A percentile compares a stretch with the other conserved stretches of the same genome.
Evolutionary conservation across 208 protist genomes (phyloP).

Genomic region (Herpetomonas samuelpessoai): DNA sequence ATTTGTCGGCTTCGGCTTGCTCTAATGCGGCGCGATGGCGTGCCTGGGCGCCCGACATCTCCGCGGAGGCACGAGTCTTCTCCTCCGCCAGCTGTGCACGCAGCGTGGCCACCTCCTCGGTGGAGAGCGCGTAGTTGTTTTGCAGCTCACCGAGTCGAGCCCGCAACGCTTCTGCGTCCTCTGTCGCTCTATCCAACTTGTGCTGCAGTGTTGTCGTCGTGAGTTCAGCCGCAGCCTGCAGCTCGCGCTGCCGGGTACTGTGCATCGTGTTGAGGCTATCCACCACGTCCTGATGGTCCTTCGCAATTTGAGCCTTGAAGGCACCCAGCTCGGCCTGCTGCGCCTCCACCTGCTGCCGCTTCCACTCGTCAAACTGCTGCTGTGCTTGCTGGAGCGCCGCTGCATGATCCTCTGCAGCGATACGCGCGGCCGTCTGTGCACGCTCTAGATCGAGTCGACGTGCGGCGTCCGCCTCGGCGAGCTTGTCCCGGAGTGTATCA

Average conservation of each 20-base stretch:
- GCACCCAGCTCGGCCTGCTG: neutral
- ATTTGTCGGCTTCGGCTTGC: constrained; percentile 25
- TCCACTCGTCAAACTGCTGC: neutral
- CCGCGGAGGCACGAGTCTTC: constrained; percentile 13
- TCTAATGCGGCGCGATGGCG: constrained; percentile 26
- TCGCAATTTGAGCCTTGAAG: neutral
- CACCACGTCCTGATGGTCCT: neutral
- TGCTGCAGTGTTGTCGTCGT: neutral
- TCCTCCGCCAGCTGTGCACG: constrained; percentile 24
- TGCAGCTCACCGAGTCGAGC: constrained; percentile 14
- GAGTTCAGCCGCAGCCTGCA: neutral
- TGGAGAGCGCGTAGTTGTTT: constrained; percentile 7
- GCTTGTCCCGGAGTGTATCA: constrained; percentile 12
- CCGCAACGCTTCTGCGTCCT: constrained; percentile 5
- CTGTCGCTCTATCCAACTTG: neutral
- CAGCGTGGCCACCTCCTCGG: constrained; percentile 22
- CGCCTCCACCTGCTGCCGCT: constrained; percentile 4
- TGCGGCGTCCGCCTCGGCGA: constrained; percentile 15
- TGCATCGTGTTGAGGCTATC: neutral
- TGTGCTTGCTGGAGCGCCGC: constrained; percentile 1
- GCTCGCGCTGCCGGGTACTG: neutral
- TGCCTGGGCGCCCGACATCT: constrained; percentile 13
- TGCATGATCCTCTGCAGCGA: neutral
- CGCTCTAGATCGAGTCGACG: constrained; percentile 18
- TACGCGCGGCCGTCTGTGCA: neutral